Evolutionary conservation across 352 stramenopile genomes (phyloP).

Genomic region (Phytophthora quininea): DNA sequence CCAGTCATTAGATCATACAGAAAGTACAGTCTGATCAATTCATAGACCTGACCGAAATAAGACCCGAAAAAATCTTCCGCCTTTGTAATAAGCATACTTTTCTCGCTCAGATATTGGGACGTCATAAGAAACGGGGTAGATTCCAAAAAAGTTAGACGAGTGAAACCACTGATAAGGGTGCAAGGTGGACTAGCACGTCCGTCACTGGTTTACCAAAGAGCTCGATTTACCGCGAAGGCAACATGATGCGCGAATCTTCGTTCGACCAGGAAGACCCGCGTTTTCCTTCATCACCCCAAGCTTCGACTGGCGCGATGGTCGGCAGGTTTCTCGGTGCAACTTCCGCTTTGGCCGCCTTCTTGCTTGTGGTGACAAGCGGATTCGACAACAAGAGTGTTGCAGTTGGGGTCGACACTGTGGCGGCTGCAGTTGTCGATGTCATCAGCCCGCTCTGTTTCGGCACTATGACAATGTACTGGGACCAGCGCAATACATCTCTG

Average conservation of each 20-base stretch:
- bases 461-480: slow-evolving; percentile 68
- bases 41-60: too few species aligned
- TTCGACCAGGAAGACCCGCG: slow-evolving; percentile 16
- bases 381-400: slow-evolving; percentile 8
- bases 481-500: slow-evolving; percentile 39
- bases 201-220: neutral
- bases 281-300: neutral
- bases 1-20: too few species aligned
- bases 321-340: slow-evolving; percentile 19
- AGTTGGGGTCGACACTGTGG: slow-evolving; percentile 14
- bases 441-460: slow-evolving; percentile 40
- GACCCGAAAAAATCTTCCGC: too few species aligned
- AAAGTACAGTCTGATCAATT: too few species aligned
- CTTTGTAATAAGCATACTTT: too few species aligned
- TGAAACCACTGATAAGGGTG: slow-evolving; percentile 20
- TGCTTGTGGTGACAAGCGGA: slow-evolving; percentile 21
- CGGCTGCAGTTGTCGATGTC: slow-evolving; percentile 12
- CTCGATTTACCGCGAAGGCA: neutral
- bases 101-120: too few species aligned
- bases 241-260: slow-evolving; percentile 22
- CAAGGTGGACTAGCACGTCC: neutral
- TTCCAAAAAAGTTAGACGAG: slow-evolving; percentile 7
- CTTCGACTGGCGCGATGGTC: slow-evolving; percentile 12
- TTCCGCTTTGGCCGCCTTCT: slow-evolving; percentile 11
- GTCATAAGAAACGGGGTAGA: too few species aligned